Evolutionary conservation across 495 filamentous ascomycete genomes (phyloP), one percentile per base, ranked within the genome.

Genomic region (Neurospora sp.): DNA sequence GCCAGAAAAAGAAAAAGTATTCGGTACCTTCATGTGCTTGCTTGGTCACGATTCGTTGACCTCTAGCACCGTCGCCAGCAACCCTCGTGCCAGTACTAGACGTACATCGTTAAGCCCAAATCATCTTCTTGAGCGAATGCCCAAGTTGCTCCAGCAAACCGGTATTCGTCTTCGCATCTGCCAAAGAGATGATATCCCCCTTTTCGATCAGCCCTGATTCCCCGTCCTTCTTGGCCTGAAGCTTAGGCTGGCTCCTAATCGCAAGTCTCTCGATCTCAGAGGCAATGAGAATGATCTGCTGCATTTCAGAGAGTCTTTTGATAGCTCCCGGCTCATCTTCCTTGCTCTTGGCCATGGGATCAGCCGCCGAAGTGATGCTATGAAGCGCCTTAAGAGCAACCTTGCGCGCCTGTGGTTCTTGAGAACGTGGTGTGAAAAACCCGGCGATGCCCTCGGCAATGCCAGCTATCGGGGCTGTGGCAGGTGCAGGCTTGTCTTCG

Each of bases 71-170:
- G 22, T 31, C 10, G 35, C 16, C 3, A 48, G 27, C 5, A 37
- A 44, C 16, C 8, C 20, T 70, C 3, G 35, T 20, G 31, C 31
- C 40, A 27, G 20, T 27, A 3, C 3, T 22, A 61, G 12, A n/a
- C 37, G 35, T 6, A 69, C 20, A 22, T 27, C 48, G 4, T 80
- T 74, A 96, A 72, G 92, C 92, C 94, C 94, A 98, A 35, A 98
- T 92, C 80, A 97, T 81, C 85, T 92, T 94, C 87, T 95, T 97
- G 69, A 98, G 83, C 72, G 89, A 90, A 84, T 97, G 92, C 10
- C 92, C 91, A 77, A 94, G 79, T 79, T 93, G 89, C 83, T 99
- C 94, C 59, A 99, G 78, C 77, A 94, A 84, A 7, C 93, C 92
- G 3, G 95, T 98, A 71, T 90, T 93, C 83, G 88, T 93, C 88